phyloP scores from a whole-genome alignment of 2,329 filamentous ascomycete genomes.

The Lasiodiplodia theobromae region DNA sequence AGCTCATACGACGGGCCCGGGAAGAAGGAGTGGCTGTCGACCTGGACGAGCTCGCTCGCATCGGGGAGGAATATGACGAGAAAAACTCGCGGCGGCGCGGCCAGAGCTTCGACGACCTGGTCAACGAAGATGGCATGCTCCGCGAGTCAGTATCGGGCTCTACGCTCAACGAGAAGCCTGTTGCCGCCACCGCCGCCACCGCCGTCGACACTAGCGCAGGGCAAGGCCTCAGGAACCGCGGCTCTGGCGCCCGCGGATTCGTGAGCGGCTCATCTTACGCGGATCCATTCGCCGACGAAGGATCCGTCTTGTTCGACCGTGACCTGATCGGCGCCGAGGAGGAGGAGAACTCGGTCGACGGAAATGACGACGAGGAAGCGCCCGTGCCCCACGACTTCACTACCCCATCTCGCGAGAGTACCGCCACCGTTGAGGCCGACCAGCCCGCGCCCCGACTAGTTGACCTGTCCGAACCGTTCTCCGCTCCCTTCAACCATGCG shows the following conservation, averaged over 20 bases:
- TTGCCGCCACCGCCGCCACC: slow-evolving; percentile 33
- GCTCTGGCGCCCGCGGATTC: slow-evolving; percentile 39
- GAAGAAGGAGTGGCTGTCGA: slow-evolving; percentile 52
- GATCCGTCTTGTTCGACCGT: slow-evolving; percentile 52
- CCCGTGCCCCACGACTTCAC: slow-evolving; percentile 39
- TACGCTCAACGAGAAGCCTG: slow-evolving; percentile 33
- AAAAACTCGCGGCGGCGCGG: slow-evolving; percentile 32
- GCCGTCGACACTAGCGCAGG: slow-evolving; percentile 33
- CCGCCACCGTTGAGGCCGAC: slow-evolving; percentile 40
- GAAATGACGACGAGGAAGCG: slow-evolving; percentile 40
- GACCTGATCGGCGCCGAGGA: slow-evolving; percentile 39
- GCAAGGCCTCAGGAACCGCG: slow-evolving; percentile 33
- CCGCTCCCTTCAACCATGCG: slow-evolving; percentile 33
- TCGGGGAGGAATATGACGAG: slow-evolving; percentile 36
- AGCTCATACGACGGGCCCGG: slow-evolving; percentile 44
- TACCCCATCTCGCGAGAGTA: slow-evolving; percentile 41
- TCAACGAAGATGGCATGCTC: slow-evolving; percentile 50
- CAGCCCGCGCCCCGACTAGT: slow-evolving; percentile 38
- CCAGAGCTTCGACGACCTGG: slow-evolving; percentile 49
- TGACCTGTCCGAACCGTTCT: slow-evolving; percentile 39
- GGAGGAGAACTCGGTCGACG: slow-evolving; percentile 31
- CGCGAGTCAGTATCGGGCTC: slow-evolving; percentile 32
- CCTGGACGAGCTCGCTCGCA: slow-evolving; percentile 46
- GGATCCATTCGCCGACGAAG: slow-evolving; percentile 57
- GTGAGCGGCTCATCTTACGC: slow-evolving; percentile 49